Base-by-base conservation (phyloP, 179 eudicot genomes). In the Silene noctiflora region DNA sequence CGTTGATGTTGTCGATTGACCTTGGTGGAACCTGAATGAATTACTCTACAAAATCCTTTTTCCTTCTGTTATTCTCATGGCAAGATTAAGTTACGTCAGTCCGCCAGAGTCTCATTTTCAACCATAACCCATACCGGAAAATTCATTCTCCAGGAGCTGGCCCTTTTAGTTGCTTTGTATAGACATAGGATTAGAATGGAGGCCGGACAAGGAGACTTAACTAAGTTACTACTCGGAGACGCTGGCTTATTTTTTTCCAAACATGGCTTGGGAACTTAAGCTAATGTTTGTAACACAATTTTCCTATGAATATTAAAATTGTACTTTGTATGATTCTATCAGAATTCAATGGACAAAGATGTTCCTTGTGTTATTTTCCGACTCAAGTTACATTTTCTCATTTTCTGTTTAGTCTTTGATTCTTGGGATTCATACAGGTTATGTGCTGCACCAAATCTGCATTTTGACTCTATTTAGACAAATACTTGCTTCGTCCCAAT, bases 291-390 rank as follows among this genome's bases (percentile, higher is more conserved):
- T 74, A 65, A 59, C 58, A 51, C 58, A 59, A 65, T 39, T 39
- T 39, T 39, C 46, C 53, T 39, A 48, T 78, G 74, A 77, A 53
- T 71, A 71, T 22, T 66, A 58, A 68, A 67, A 51, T 10, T 71
- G 73, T 55, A 33, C 75, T 82, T n/a, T n/a, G n/a, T n/a, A n/a
- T n/a, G n/a, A n/a, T n/a, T 79, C 82, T 75, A 79, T 82, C 39
- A 27, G 48, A 60, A 48, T 67, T 74, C 79, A 76, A 79, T 75
- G 76, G 77, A 78, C 79, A 29, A 76, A 76, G 22, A 70, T n/a
- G 33, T 75, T 70, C 53, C 78, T 75, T 75, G 76, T 80, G 33
- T 70, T 65, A 10, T 51, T 14, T 53, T 53, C 58, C 4, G n/a
- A 51, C 58, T 51, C 58, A 13, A 8, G 58, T 51, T 51, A 51